A percentile compares a stretch with the other conserved stretches of the same genome.
These are phyloP conservation scores for Fusarium sp. DNA, from an alignment of 2,329 filamentous ascomycete genomes.

Conservation along the genomic window DNA sequence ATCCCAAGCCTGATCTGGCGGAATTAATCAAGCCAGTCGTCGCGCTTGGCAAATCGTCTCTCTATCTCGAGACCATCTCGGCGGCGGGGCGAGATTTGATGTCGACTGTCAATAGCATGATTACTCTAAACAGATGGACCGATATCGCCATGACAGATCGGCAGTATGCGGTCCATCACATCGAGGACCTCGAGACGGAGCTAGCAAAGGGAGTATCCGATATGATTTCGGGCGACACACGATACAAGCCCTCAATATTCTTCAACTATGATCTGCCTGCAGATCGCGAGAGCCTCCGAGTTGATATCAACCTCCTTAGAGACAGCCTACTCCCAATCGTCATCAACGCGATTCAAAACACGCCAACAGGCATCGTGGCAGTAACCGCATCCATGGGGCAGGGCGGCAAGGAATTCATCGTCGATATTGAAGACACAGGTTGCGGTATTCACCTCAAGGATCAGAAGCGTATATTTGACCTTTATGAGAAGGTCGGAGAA, in stretches of 20 bases:
- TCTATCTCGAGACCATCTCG: conserved; percentile 51
- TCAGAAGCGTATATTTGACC: conserved; percentile 54
- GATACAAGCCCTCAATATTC: conserved; percentile 27
- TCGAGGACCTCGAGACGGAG: conserved; percentile 24
- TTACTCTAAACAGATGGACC: conserved; percentile 56
- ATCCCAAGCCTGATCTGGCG: background rate
- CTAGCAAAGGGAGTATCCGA: conserved; percentile 24
- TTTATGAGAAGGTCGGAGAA: conserved; percentile 56
- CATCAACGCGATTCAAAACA: conserved; percentile 57
- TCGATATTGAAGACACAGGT: conserved; percentile 59
- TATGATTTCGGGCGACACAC: conserved; percentile 6
- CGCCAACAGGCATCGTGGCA: conserved; percentile 50
- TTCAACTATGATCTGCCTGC: conserved; percentile 19
- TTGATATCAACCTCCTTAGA: conserved; percentile 54
- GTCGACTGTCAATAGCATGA: conserved; percentile 58
- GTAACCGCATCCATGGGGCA: conserved; percentile 47
- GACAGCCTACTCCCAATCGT: conserved; percentile 57
- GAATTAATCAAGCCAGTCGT: conserved; percentile 7
- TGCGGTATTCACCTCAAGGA: conserved; percentile 52
- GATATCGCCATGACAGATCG: conserved; percentile 47
- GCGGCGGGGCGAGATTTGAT: conserved; percentile 57
- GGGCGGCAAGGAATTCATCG: conserved; percentile 46
- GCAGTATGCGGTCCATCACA: conserved; percentile 41
- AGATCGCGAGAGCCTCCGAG: conserved; percentile 46
- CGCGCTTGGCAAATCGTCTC: conserved; percentile 3